phyloP scores from a whole-genome alignment of 192 early-diverging fungal species.

The Coemansia sp. region DNA sequence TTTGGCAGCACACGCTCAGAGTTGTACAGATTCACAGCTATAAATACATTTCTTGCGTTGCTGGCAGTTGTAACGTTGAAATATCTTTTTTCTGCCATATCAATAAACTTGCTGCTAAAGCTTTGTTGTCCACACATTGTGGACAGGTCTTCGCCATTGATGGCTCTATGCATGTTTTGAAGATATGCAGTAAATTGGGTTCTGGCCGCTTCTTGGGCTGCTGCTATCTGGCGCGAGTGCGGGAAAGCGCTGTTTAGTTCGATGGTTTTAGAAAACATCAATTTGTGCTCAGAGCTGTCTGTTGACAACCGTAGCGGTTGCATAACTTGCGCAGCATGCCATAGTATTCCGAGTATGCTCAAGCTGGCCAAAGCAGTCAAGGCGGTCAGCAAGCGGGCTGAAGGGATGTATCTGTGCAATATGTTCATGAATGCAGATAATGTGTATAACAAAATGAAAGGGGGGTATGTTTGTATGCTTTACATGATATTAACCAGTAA shows the following conservation, averaged over 20 bases:
- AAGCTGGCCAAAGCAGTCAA: not conserved
- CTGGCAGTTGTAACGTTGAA: not conserved
- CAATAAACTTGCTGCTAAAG: conserved; percentile 23
- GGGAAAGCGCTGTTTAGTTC: not conserved
- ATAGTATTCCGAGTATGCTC: not conserved
- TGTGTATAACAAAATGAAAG: not conserved
- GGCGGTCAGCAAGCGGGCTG: not conserved
- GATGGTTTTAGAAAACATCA: not conserved
- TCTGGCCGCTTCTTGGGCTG: not conserved
- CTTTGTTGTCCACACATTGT: conserved; percentile 21
- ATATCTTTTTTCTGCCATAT: conserved; percentile 21
- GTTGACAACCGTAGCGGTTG: not conserved
- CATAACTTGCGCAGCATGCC: not conserved
- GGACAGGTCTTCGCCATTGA: conserved; percentile 32
- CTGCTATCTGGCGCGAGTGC: not conserved
- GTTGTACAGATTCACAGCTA: conserved; percentile 50
- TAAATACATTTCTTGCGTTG: conserved; percentile 5
- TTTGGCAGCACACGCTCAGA: conserved; percentile 46
- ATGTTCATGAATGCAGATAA: not conserved
- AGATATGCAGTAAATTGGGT: conserved; percentile 19
- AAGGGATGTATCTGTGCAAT: not conserved
- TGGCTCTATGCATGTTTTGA: conserved; percentile 14
- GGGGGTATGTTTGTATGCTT: not conserved
- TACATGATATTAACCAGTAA: too few species aligned
- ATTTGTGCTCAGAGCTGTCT: not conserved